Base-by-base conservation (phyloP, 768 basidiomycete genomes). In the Ephemerocybe angulata region DNA sequence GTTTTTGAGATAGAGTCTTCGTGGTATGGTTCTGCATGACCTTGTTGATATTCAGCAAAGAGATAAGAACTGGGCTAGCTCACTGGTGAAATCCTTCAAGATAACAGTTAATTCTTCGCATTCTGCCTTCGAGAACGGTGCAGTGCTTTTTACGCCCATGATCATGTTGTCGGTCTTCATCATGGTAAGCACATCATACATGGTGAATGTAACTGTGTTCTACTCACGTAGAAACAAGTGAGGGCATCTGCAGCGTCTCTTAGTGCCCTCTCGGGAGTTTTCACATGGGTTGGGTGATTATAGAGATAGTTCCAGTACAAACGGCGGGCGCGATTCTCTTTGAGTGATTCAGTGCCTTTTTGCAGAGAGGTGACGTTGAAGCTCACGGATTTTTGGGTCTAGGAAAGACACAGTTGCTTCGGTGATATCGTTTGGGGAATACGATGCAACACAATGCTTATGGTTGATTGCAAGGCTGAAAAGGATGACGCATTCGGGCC, bases 221-320 rank as follows among this genome's bases (percentile, higher is more conserved):
- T 29, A 49, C 70, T 19, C 49, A 78, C 76, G 58, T 77, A 73
- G 63, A 75, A 81, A 74, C 78, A 81, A 15, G 77, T 73, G 47
- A 82, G 59, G 21, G 79, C 75, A 56, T 84, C 81, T 17, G 68
- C 67, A 3, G 79, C 79, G 53, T 83, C 79, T 21, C 66, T 56
- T 30, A 76, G 58, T 1, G 78, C 80, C 22, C 70, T 67, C n/a
- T 61, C 49, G 17, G 78, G 77, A 28, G 74, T 70, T 17, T 69
- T 59, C 0, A 72, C 63, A 60, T 83, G 81, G 4, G 70, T 66
- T 4, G 81, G 79, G 61, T 82, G 79, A 24, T 72, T 72, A 66
- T 72, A 74, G 11, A 84, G 57, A 52, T 73, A 80, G 53, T 76
- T 80, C 80, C 79, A 82, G 60, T 83, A 82, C 17, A 78, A 65